These are phyloP conservation scores for Coprinopsis strossmayeri DNA, from an alignment of 768 basidiomycete genomes.

Conservation along the genomic window DNA sequence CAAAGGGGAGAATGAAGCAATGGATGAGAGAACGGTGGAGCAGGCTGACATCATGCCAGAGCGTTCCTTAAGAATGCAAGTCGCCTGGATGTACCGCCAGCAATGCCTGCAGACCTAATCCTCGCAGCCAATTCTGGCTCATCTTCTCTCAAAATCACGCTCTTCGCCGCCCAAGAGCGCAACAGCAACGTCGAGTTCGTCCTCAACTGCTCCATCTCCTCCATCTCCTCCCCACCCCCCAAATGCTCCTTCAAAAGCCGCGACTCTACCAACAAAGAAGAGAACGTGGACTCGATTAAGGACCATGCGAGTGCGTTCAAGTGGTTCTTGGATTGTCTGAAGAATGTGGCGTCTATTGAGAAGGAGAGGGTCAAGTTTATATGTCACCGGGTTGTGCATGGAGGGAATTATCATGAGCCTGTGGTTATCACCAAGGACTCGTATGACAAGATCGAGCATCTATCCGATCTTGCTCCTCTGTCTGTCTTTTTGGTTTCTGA, in stretches of 20 bases:
- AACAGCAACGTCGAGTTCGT: conserved; percentile 31
- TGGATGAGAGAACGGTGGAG: no score
- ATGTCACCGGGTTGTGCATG: conserved; percentile 85
- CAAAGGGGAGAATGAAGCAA: no score
- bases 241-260: conserved; percentile 37
- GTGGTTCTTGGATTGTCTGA: conserved; percentile 48
- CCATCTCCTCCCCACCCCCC: conserved; percentile 50
- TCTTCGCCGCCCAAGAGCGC: conserved; percentile 33
- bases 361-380: conserved; percentile 40
- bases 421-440: conserved; percentile 62
- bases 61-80: no score
- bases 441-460: conserved; percentile 62
- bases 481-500: conserved; percentile 38
- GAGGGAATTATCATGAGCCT: conserved; percentile 70
- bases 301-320: conserved; percentile 61
- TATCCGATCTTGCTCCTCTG: conserved; percentile 80
- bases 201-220: conserved; percentile 47
- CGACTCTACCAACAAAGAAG: conserved; percentile 21
- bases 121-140: conserved; percentile 78
- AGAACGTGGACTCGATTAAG: conserved; percentile 29
- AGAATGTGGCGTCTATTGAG: conserved; percentile 35
- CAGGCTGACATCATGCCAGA: no score
- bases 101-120: conserved; percentile 42
- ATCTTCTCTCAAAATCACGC: conserved; percentile 79
- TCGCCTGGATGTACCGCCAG: no score